Evolutionary conservation across 331 rosid genomes (phyloP), one percentile per base, ranked within the genome.

Genomic region (Erythrophleum ivorense): DNA sequence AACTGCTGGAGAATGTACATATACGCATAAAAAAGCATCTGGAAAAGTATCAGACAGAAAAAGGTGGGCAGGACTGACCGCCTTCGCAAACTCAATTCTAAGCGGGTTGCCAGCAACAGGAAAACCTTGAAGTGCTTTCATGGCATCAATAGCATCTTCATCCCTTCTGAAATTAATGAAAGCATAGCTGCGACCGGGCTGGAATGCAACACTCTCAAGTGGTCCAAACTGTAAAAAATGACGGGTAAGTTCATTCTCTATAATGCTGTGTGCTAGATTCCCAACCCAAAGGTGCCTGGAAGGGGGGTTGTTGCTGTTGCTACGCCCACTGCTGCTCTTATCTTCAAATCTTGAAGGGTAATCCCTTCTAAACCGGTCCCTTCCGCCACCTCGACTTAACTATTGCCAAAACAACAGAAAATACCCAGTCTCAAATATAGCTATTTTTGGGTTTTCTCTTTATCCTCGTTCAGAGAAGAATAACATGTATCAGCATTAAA

Each of bases 61-160:
- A 86, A 90, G 83, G 71, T 85, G 55, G 89, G 90, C 96, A 84
- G 82, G 85, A 91, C 96, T 91, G 90, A 91, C 96, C 96, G 90
- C 93, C 93, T 91, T 91, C 57, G 93, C 87, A 89, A 89, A 89
- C 84, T 91, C 91, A 84, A 91, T 84, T 84, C 90, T 87, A 78
- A 91, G 87, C 34, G 91, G 86, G 80, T 88, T 95, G 87, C 98
- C 97, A 0, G 90, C 94, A 57, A 95, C 71, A n/a, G 89, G 83
- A 67, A 90, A 88, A 41, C 97, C 98, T 84, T 92, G 97, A 62
- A 95, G 91, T 11, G 82, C 85, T 65, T 88, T 89, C 85, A 92
- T 83, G 84, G 99, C 97, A n/a, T 88, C 92, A 60, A 91, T 81
- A 8, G 98, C 99, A 64, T 96, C 98, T 3, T 89, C 97, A 34